Percentiles rank a stretch among this genome's conserved stretches.
phyloP scores from a whole-genome alignment of 345 rosid genomes.

The Erucastrum elatum region DNA sequence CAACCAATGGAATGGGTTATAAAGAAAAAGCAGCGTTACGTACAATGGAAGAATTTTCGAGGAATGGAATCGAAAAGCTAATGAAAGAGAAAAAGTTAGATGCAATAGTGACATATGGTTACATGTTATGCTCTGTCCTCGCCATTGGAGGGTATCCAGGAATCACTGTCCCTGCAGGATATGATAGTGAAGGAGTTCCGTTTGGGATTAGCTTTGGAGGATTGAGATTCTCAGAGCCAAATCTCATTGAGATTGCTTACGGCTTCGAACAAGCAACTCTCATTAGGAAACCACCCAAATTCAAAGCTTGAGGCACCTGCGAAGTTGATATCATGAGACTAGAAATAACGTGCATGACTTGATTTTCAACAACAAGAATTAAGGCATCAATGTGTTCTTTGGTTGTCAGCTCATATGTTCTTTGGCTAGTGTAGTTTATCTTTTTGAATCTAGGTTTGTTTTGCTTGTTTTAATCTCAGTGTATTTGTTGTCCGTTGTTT shows the following conservation, averaged over 20 bases:
- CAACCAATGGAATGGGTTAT: slow-evolving; percentile 43
- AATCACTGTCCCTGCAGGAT: slow-evolving; percentile 68
- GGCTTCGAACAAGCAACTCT: slow-evolving; percentile 68
- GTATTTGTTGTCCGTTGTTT: too few species aligned
- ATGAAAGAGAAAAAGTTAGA: slow-evolving; percentile 53
- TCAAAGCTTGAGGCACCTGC: slow-evolving; percentile 13
- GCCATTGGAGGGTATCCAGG: slow-evolving; percentile 77
- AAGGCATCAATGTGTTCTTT: too few species aligned
- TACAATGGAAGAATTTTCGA: slow-evolving; percentile 37
- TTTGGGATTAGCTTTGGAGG: slow-evolving; percentile 71
- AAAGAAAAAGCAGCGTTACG: slow-evolving; percentile 37
- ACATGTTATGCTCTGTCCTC: slow-evolving; percentile 26
- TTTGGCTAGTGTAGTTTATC: too few species aligned
- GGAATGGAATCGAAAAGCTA: slow-evolving; percentile 56
- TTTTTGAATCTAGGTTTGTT: too few species aligned
- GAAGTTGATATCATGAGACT: not conserved
- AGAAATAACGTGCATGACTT: too few species aligned
- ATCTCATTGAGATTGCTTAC: slow-evolving; percentile 69
- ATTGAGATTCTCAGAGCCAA: slow-evolving; percentile 61
- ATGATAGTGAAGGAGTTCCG: slow-evolving; percentile 50
- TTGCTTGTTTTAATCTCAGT: too few species aligned
- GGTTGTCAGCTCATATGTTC: too few species aligned
- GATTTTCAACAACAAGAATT: too few species aligned
- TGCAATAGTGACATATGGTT: slow-evolving; percentile 50
- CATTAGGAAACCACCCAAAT: slow-evolving; percentile 45